Percentiles rank a stretch among this genome's conserved stretches.
These are phyloP conservation scores for Pichia inconspicua DNA, from an alignment of 1,139 yeast species.

Conservation along the genomic window DNA sequence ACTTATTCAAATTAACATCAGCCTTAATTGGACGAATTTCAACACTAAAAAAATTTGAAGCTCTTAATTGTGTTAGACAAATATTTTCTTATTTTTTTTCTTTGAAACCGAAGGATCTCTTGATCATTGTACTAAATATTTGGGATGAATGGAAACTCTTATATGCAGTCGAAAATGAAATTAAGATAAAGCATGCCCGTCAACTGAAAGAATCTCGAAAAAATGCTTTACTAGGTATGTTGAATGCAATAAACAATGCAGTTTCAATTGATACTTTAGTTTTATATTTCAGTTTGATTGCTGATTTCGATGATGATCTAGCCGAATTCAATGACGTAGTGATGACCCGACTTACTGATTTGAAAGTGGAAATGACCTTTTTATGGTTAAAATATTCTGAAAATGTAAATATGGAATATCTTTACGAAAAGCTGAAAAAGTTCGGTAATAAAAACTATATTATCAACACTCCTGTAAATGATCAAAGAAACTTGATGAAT, in stretches of 20 bases:
- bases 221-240: neutral
- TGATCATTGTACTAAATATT: neutral
- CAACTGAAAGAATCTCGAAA: neutral
- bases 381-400: conserved; percentile 7
- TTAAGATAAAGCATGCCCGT: neutral
- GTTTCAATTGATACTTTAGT: neutral
- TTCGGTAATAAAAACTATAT: conserved; percentile 14
- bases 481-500: conserved; percentile 12
- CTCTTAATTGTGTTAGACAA: neutral
- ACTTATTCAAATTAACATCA: neutral
- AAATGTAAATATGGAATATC: neutral
- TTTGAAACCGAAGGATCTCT: neutral
- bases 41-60: neutral
- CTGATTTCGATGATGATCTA: neutral
- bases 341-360: neutral
- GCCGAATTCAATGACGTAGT: neutral
- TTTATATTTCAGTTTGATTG: neutral
- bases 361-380: neutral
- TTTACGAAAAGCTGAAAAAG: conserved; percentile 1
- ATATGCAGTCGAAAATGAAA: neutral
- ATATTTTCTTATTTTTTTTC: neutral
- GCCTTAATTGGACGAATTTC: neutral
- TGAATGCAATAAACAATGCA: neutral
- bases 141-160: neutral
- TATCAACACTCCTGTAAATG: conserved; percentile 1